Conservation (phyloP, 2,329 filamentous ascomycete genomes). For the Aspergillus clavatus region DNA sequence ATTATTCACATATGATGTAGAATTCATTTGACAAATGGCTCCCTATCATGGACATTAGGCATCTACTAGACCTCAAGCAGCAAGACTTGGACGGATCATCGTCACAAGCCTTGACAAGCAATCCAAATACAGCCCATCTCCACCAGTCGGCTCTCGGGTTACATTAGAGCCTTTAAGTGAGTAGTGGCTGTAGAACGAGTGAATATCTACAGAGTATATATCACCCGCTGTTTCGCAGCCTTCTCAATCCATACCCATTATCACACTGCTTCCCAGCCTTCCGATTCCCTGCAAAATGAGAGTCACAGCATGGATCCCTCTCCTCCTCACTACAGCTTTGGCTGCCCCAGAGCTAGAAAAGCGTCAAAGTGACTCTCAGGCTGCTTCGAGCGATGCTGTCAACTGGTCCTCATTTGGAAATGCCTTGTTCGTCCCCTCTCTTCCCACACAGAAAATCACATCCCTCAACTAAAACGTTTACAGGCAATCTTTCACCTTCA, state of each 20-base stretch:
- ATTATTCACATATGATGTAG: no score
- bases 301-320: conserved; percentile 9
- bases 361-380: conserved; percentile 9
- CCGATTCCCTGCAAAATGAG: conserved; percentile 13
- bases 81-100: neutral
- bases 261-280: neutral
- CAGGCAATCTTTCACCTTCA: conserved; percentile 12
- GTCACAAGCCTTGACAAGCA: neutral
- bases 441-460: neutral
- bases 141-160: neutral
- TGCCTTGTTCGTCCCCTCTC: conserved; percentile 16
- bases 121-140: neutral
- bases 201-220: no score
- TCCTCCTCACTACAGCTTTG: conserved; percentile 14
- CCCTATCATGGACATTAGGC: no score
- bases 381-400: conserved; percentile 6
- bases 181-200: no score
- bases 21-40: no score
- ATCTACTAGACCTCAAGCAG: neutral
- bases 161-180: neutral
- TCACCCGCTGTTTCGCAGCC: neutral
- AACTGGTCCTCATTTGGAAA: conserved; percentile 18
- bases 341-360: no score
- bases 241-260: neutral
- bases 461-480: conserved; percentile 2